phyloP scores from a whole-genome alignment of 2,329 filamentous ascomycete species.

The Hirsutella thompsonii region DNA sequence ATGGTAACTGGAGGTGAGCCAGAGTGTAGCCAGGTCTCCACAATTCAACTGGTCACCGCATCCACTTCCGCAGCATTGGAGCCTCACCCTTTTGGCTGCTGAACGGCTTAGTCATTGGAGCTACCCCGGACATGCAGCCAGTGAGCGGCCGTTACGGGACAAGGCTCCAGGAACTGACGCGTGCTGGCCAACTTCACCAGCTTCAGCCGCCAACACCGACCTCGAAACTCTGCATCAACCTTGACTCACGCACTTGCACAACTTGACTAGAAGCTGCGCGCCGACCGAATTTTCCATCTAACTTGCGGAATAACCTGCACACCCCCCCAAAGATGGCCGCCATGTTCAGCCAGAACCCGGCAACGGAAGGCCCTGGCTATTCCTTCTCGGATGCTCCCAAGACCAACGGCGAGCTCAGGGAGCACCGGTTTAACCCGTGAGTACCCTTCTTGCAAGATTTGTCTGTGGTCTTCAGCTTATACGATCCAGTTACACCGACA shows the following conservation, averaged over 20 bases:
- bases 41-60: neutral
- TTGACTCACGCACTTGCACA: neutral
- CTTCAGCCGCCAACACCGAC: slow-evolving; percentile 4
- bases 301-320: slow-evolving; percentile 2
- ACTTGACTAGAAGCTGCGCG: too few relatives aligned
- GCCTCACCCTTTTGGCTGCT: neutral
- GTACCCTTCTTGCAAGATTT: slow-evolving; percentile 13
- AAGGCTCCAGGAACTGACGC: slow-evolving; percentile 42
- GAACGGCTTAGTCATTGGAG: slow-evolving; percentile 27
- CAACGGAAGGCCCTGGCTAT: slow-evolving; percentile 58
- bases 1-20: neutral
- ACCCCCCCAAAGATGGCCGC: slow-evolving; percentile 39
- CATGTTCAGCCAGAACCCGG: slow-evolving; percentile 58
- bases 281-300: slow-evolving; percentile 8
- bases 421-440: slow-evolving; percentile 91
- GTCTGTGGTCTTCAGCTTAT: slow-evolving; percentile 1
- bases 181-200: slow-evolving; percentile 20
- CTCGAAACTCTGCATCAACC: neutral
- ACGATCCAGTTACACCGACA: slow-evolving; percentile 76
- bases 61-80: neutral
- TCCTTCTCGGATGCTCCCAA: slow-evolving; percentile 50
- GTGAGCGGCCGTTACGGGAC: slow-evolving; percentile 9
- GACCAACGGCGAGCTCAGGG: slow-evolving; percentile 40
- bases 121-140: slow-evolving; percentile 14
- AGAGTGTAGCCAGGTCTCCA: neutral